Conservation (phyloP, 2,329 filamentous ascomycete species). For the Penicillium sp. region DNA sequence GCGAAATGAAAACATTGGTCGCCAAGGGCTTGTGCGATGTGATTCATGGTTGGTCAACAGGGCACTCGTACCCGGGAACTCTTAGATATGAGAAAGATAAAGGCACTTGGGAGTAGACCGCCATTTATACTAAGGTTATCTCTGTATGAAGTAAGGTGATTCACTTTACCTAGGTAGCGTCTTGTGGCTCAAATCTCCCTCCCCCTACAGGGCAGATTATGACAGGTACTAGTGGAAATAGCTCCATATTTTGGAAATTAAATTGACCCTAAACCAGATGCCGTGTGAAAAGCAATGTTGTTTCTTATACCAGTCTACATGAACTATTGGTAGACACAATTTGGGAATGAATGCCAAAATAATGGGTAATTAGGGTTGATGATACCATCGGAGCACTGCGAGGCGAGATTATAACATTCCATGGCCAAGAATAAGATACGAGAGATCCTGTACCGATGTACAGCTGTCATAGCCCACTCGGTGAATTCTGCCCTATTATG, state of each 20-base stretch:
- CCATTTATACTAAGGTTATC: background rate
- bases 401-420: constrained; percentile 3
- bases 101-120: background rate
- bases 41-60: background rate
- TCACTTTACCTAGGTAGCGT: constrained; percentile 6
- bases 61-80: background rate
- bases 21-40: constrained; percentile 9
- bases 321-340: background rate
- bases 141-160: background rate
- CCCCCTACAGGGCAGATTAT: background rate
- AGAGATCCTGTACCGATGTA: background rate
- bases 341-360: background rate
- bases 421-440: constrained; percentile 7
- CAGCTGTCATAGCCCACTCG: constrained; percentile 4
- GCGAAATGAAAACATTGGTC: background rate
- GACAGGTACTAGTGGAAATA: background rate
- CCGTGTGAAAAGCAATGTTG: background rate
- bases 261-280: background rate
- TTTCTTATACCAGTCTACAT: background rate
- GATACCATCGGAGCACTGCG: background rate
- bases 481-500: constrained; percentile 7
- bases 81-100: background rate
- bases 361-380: background rate
- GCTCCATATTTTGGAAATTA: background rate
- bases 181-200: background rate